These are phyloP conservation scores for Candida tammaniensis DNA, from an alignment of 805 yeast species.

Conservation along the genomic window DNA sequence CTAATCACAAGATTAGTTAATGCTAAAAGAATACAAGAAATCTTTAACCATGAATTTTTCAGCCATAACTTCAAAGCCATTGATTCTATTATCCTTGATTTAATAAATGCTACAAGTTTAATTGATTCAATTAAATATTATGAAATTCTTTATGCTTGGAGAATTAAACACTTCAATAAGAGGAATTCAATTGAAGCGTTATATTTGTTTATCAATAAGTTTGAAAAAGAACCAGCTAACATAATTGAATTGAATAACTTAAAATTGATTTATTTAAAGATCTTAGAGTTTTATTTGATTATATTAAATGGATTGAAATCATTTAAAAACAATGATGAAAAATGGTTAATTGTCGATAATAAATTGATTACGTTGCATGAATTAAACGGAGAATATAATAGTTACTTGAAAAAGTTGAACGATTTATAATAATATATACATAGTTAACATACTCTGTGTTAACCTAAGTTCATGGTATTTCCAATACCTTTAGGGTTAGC, in stretches of 20 bases:
- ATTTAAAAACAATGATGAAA: conserved; percentile 31
- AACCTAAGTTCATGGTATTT: conserved; percentile 57
- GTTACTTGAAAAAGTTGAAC: conserved; percentile 25
- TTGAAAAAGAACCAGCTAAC: conserved; percentile 21
- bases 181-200: conserved; percentile 40
- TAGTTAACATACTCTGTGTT: conserved; percentile 1
- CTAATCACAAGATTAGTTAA: conserved; percentile 26
- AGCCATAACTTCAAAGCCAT: conserved; percentile 25
- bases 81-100: conserved; percentile 29
- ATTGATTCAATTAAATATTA: conserved; percentile 30
- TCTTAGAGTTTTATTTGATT: conserved; percentile 41
- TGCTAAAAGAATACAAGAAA: conserved; percentile 17
- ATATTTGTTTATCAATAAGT: conserved; percentile 35
- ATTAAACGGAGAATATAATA: conserved; percentile 29
- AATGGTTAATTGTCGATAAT: conserved; percentile 31
- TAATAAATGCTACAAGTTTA: conserved; percentile 27
- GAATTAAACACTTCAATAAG: conserved; percentile 31
- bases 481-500: conserved; percentile 87
- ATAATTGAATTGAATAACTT: conserved; percentile 7
- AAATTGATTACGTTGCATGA: conserved; percentile 26
- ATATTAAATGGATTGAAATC: conserved; percentile 37
- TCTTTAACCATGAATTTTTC: conserved; percentile 23
- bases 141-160: conserved; percentile 41
- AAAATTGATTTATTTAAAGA: conserved; percentile 34
- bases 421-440: background rate